A percentile compares a stretch with the other conserved stretches of the same genome.
phyloP scores from a whole-genome alignment of 2,329 filamentous ascomycete genomes.

The Cercospora citrullina region DNA sequence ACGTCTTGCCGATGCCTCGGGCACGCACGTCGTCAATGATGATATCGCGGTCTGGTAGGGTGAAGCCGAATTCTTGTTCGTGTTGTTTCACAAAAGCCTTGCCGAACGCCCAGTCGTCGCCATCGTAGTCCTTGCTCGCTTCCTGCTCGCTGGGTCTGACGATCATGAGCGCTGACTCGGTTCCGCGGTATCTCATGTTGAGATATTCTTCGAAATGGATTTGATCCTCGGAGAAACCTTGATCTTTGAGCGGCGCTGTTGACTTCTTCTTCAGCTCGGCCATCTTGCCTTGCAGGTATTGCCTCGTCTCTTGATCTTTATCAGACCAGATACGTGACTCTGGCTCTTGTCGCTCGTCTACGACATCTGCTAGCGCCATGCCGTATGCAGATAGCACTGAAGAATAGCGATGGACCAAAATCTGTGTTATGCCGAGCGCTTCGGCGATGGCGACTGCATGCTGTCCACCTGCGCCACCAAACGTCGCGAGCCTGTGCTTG shows the following conservation, averaged over 20 bases:
- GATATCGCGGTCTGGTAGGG: conserved; percentile 78
- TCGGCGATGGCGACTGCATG: conserved; percentile 90
- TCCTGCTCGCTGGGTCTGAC: conserved; percentile 69
- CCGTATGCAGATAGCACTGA: conserved; percentile 88
- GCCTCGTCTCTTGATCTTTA: conserved; percentile 55
- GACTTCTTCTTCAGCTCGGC: conserved; percentile 77
- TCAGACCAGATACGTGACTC: conserved; percentile 63
- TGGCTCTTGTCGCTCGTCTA: conserved; percentile 85
- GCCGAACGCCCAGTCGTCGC: conserved; percentile 77
- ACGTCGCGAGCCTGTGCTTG: conserved; percentile 85
- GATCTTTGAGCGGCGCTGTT: conserved; percentile 63
- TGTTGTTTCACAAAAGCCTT: conserved; percentile 84
- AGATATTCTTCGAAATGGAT: conserved; percentile 89
- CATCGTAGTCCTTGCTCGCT: conserved; percentile 58
- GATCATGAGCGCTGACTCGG: conserved; percentile 88
- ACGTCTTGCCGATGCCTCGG: conserved; percentile 85
- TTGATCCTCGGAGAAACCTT: conserved; percentile 73
- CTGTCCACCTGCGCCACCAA: conserved; percentile 88
- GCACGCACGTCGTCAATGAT: conserved; percentile 89
- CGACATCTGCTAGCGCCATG: conserved; percentile 90
- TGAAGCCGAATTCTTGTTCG: conserved; percentile 91
- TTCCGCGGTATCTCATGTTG: conserved; percentile 89
- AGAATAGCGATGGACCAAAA: conserved; percentile 82
- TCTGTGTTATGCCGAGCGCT: conserved; percentile 79
- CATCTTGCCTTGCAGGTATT: conserved; percentile 71